phyloP scores from a whole-genome alignment of 129 eudicot species.

The Pulicaria dysenterica region DNA sequence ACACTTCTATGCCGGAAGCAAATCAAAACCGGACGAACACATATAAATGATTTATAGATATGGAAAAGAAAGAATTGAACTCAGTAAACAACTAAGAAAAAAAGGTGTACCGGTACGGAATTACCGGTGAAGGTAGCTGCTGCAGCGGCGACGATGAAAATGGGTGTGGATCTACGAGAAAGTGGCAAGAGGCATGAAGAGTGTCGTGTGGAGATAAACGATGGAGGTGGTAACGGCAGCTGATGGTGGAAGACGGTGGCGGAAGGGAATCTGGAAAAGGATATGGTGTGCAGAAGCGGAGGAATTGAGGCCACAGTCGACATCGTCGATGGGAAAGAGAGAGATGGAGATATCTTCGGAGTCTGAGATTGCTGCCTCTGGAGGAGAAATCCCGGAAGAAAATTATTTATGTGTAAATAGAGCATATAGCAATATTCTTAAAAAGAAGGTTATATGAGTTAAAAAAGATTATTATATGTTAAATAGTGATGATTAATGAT shows the following conservation, averaged over 20 bases:
- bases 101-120: constrained; percentile 53
- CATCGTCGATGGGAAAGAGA: constrained; percentile 17
- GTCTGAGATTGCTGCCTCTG: constrained; percentile 2
- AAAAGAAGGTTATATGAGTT: no score
- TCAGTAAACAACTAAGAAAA: constrained; percentile 18
- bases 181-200: constrained; percentile 21
- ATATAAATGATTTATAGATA: not conserved
- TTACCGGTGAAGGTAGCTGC: constrained; percentile 41
- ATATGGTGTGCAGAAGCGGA: constrained; percentile 37
- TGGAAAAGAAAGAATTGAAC: not conserved
- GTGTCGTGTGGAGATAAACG: constrained; percentile 11
- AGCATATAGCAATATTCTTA: no score
- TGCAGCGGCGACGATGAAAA: constrained; percentile 30
- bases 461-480: no score
- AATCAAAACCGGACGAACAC: constrained; percentile 4
- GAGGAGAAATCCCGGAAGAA: constrained; percentile 17
- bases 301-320: constrained; percentile 44
- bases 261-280: constrained; percentile 31
- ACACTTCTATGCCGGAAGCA: not conserved
- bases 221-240: constrained; percentile 32
- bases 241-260: constrained; percentile 41
- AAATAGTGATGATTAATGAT: no score
- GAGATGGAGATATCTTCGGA: not conserved
- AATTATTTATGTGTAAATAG: no score
- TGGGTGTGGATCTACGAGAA: constrained; percentile 26